Evolutionary conservation across 2,329 filamentous ascomycete species (phyloP), one percentile per base, ranked within the genome.

Genomic region (Proliferodiscus dingleyae): DNA sequence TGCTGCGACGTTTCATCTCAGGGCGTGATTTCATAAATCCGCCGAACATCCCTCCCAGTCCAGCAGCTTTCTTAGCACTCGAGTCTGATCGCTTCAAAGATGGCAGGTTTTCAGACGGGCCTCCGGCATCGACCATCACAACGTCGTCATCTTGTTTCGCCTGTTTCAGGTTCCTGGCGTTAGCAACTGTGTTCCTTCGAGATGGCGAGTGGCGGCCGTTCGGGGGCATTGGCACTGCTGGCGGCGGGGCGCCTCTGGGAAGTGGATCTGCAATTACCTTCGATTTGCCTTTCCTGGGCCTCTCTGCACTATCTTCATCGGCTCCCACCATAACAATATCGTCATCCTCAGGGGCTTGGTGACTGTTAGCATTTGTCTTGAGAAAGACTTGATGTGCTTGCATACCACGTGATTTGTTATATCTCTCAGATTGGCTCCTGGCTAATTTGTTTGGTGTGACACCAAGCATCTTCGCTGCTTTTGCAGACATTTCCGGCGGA

Each of bases 381-480:
- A 15, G 39, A 37, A 34, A 24, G 26, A 37, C 32, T 16, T 38
- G 23, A 21, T 19, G 47, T 50, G 38, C n/a, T 42, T 45, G 33
- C 60, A 50, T 59, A 66, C 64, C 59, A 50, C 64, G 68, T 49
- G 64, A 61, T 52, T 71, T 75, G 74, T 62, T 77, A 70, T 56
- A 70, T 65, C 59, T 58, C 46, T 64, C 62, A 24, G 75, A 72
- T 52, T 70, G 70, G 50, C 68, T 71, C 40, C 70, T 71, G 10
- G 71, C 70, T 34, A 69, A 71, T 55, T 71, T 73, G 22, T 70
- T 63, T 46, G 65, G 67, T 50, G 65, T 71, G 49, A 78, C 66
- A 55, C 70, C 89, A 80, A 93, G 80, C 42, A 91, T 67, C 65
- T 83, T 89, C 24, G 87, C 87, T 22, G 87, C 88, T 66, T 94